Base-by-base conservation (phyloP, 176 grass and related monocot species). In the Neostapfia colusana region DNA sequence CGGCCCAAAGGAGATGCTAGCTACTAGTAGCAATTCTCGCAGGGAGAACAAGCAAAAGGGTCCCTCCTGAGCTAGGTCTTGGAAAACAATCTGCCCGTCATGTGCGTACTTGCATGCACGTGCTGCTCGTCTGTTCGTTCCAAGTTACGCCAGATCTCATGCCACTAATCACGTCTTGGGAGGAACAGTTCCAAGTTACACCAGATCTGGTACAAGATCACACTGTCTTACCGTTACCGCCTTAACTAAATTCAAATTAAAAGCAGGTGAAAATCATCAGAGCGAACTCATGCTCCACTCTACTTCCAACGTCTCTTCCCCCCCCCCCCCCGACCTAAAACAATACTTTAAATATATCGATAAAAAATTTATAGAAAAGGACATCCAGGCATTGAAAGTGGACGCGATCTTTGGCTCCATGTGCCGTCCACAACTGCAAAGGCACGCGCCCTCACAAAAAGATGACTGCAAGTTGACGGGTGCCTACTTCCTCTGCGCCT, bases 351-450 rank as follows among this genome's bases (percentile, higher is more conserved):
- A 12, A 9, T 28, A 61, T 21, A 26, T 4, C 11, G n/a, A 53
- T 37, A 9, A 28, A 57, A 16, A 58, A 36, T 48, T 1, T 43
- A n/a, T n/a, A n/a, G 8, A 34, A 23, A 55, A 44, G 1, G 27
- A 12, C 6, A 24, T 18, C 8, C 17, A 74, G 17, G 39, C n/a
- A 12, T 41, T 24, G 65, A 39, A 44, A 34, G 42, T 62, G 21
- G 56, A 24, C 64, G 44, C 34, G 42, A 64, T 84, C 34, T 63
- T 31, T 84, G 36, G 36, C 1, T 51, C 44, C 74, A 78, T 84
- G 82, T 84, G 82, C 44, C 26, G 58, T 45, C 45, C 57, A 65
- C 67, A 37, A 65, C 21, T 45, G 56, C 56, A 31, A 48, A 36
- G 3, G 16, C 2, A 3, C 31, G 3, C 31, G 3, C 31, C 31